Conservation (phyloP, 805 yeast species). For the Candida palmyrensis region DNA sequence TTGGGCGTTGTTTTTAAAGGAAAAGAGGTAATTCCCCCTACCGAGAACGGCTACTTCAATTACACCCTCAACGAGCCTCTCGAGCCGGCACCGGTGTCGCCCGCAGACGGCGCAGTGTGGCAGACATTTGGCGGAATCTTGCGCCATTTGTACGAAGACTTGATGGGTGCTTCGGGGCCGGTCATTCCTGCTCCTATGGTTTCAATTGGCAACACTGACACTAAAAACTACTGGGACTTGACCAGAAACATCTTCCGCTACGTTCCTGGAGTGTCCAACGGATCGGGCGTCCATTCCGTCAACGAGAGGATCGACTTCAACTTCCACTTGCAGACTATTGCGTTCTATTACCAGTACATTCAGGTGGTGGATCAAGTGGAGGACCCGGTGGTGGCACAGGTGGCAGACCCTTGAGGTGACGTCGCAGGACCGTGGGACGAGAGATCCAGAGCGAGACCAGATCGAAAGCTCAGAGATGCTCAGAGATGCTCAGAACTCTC, state of each 20-base stretch:
- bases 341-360: slow-evolving; percentile 35
- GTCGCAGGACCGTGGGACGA: too few species aligned
- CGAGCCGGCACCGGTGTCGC: slow-evolving; percentile 38
- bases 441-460: too few species aligned
- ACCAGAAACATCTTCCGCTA: slow-evolving; percentile 34
- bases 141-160: slow-evolving; percentile 33
- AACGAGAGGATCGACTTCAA: slow-evolving; percentile 27
- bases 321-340: slow-evolving; percentile 28
- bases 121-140: slow-evolving; percentile 31
- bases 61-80: slow-evolving; percentile 19
- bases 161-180: slow-evolving; percentile 18
- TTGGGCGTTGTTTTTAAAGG: slow-evolving; percentile 32
- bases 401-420: too few species aligned
- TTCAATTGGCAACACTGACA: slow-evolving; percentile 37
- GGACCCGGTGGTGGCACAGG: slow-evolving; percentile 9
- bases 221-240: slow-evolving; percentile 37
- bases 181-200: slow-evolving; percentile 30
- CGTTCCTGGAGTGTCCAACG: slow-evolving; percentile 19
- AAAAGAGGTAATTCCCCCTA: slow-evolving; percentile 15
- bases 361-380: slow-evolving; percentile 20
- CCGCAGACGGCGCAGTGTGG: slow-evolving; percentile 29
- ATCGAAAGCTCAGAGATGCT: too few species aligned
- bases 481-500: too few species aligned
- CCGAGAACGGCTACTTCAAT: slow-evolving; percentile 27
- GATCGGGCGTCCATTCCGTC: slow-evolving; percentile 27